phyloP scores from a whole-genome alignment of 2,329 filamentous ascomycete species.

The Beauveria australis region DNA sequence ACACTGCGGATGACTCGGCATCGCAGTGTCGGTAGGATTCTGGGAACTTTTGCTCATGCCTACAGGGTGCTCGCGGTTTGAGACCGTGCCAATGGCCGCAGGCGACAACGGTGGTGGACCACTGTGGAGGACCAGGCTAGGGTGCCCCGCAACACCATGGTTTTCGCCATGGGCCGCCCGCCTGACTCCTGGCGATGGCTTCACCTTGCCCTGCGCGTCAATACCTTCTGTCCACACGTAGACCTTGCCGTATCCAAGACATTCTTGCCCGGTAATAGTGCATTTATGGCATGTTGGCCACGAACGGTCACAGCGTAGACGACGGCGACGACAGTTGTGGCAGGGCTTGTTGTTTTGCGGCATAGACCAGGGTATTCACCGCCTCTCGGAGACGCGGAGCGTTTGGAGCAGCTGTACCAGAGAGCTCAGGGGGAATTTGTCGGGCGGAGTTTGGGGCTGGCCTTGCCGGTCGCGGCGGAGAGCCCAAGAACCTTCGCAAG shows the following conservation, averaged over 20 bases:
- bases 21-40: background rate
- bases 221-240: slow-evolving; percentile 51
- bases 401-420: background rate
- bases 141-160: slow-evolving; percentile 12
- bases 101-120: slow-evolving; percentile 1
- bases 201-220: slow-evolving; percentile 39
- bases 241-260: slow-evolving; percentile 53
- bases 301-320: slow-evolving; percentile 55
- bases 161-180: slow-evolving; percentile 15
- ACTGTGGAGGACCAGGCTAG: slow-evolving; percentile 4
- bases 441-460: background rate
- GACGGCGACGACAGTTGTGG: slow-evolving; percentile 53
- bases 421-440: background rate
- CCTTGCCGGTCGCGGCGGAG: background rate
- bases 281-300: slow-evolving; percentile 54
- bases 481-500: background rate
- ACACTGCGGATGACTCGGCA: background rate
- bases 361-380: slow-evolving; percentile 13
- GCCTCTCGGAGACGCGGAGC: background rate
- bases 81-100: background rate
- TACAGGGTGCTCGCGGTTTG: background rate
- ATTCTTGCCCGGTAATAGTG: slow-evolving; percentile 43
- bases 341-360: slow-evolving; percentile 38
- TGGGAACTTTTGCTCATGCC: background rate
- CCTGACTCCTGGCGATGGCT: slow-evolving; percentile 21